Evolutionary conservation across 176 grass and related monocot genomes (phyloP), one percentile per base, ranked within the genome.

Genomic region (Eragrostis curvula): DNA sequence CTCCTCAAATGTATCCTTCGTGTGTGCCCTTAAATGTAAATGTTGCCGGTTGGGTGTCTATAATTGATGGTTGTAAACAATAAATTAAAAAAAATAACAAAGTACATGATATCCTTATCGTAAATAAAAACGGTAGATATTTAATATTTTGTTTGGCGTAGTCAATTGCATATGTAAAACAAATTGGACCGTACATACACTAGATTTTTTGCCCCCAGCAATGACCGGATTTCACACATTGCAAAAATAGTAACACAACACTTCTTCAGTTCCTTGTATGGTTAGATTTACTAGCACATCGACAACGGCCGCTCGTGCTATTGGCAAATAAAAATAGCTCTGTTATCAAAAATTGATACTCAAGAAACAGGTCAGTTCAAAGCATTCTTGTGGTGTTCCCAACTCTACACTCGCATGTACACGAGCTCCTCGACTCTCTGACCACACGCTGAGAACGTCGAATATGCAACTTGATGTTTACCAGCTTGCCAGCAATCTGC

Each of bases 401-500:
- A 9, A 77, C 80, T 70, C 74, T 90, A 67, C 96, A 99, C 20
- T 91, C 86, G 12, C 94, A 93, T 51, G 87, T 73, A 82, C 89
- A 99, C 53, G 90, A 24, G 50, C 79, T 95, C 73, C 96, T 93
- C 12, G 96, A 92, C 45, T 83, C 93, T 74, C 79, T 84, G 9
- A 95, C 96, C 21, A 91, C 43, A 23, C 85, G 92, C 56, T 84
- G 84, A 17, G 92, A 95, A 16, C 92, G 84, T 21, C 85, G 83
- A 70, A 88, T 90, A 66, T 93, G 91, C 88, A 94, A 62, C 83
- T 97, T 97, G 83, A 97, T 92, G 81, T 87, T 91, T 65, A 89
- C 70, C 85, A 99, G 63, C 74, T 99, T 99, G 25, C 92, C 90
- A 75, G 90, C 82, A 86, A 99, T 99, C 96, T 99, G 89, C 73